Conservation (phyloP, 2,329 filamentous ascomycete genomes). For the Pseudogymnoascus sp. region DNA sequence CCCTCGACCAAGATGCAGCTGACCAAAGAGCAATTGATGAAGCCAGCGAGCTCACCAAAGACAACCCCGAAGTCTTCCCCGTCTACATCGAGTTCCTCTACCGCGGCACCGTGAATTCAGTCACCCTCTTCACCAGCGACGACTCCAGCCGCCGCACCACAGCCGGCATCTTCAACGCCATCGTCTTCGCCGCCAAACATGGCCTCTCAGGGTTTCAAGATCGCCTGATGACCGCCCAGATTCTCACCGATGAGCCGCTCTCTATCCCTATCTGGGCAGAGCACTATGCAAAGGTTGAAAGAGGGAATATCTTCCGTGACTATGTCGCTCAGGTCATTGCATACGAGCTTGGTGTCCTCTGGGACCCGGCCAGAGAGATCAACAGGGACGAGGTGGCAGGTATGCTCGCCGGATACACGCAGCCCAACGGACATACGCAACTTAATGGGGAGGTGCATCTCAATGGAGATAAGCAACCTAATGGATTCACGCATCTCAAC, state of each 20-base stretch:
- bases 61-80: not conserved
- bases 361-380: not conserved
- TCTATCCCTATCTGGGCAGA: not conserved
- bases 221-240: not conserved
- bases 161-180: not conserved
- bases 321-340: not conserved
- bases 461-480: not conserved
- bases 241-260: not conserved
- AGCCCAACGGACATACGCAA: not conserved
- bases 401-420: not conserved
- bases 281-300: not conserved
- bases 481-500: not conserved
- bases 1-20: not conserved
- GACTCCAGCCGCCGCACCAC: not conserved
- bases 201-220: not conserved
- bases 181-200: not conserved
- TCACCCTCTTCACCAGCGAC: not conserved
- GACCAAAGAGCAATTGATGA: not conserved
- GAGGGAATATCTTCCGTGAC: not conserved
- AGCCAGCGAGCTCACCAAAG: not conserved
- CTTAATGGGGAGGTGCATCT: not conserved
- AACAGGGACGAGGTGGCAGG: not conserved
- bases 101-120: not conserved
- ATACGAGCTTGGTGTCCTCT: not conserved
- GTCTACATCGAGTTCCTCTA: slow-evolving; percentile 1